Base-by-base conservation (phyloP, 495 filamentous ascomycete species). In the Haplographium delicatum region DNA sequence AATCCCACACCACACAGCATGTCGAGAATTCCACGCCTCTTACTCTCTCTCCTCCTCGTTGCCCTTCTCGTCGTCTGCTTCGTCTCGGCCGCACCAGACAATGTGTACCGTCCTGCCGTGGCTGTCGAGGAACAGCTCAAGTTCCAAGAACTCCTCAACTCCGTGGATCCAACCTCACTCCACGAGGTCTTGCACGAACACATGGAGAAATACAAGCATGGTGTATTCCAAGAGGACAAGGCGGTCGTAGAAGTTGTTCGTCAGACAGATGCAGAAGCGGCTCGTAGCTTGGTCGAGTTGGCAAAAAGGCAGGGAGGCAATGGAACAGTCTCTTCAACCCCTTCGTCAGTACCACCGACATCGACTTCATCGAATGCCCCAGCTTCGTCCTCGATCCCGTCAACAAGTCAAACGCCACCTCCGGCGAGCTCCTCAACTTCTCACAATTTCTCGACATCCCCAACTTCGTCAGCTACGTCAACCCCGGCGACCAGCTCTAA, bases 181-280 rank as follows among this genome's bases (percentile, higher is more conserved):
- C 65, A 72, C 50, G 63, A 68, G 5, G 62, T 69, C 18, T 60
- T 76, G 8, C 63, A 70, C 44, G 52, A 63, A 18, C 62, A 69
- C 38, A 49, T 66, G 27, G 56, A 63, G 5, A 62, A 66, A 38
- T 75, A 66, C 59, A 56, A 69, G 50, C 70, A 72, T 47, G 72
- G 72, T 50, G 66, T 76, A 19, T 74, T 63, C 56, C 66, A 70
- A 34, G 58, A 68, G 15, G 64, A 69, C 48, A 62, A 62, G 31
- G 59, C 55, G 20, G 72, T 65, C 8, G 62, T 75, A 19, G 67
- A 73, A 46, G 58, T 53, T 3, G 63, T 74, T 0, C 71, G 72
- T 57, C 27, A 63, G 18, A 53, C 66, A n/a, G 59, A 75, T 56
- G 65, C 69, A 2, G 64, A 64, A 11, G 60, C 70, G 11, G 73